phyloP scores from a whole-genome alignment of 306 rosid genomes.

The Herpetospermum pedunculosum region DNA sequence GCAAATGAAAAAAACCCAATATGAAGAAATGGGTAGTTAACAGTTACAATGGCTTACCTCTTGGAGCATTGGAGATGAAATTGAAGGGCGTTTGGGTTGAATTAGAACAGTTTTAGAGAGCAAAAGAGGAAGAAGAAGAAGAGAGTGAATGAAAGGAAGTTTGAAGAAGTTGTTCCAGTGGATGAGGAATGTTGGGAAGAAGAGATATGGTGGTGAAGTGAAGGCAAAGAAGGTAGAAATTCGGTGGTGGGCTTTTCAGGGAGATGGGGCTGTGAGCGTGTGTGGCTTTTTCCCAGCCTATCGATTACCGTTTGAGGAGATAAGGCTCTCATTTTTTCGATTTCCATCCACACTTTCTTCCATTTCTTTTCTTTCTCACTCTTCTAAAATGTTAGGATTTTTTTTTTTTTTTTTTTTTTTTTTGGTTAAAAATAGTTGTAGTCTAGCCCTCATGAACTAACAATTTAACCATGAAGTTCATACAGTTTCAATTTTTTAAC shows the following conservation, averaged over 20 bases:
- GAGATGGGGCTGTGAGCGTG: constrained; percentile 8
- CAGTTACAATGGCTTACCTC: background rate
- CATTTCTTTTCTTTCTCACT: background rate
- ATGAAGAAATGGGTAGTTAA: background rate
- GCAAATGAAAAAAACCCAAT: background rate
- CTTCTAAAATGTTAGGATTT: no score
- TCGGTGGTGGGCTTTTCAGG: background rate
- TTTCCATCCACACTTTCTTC: background rate
- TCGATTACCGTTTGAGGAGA: constrained; percentile 24
- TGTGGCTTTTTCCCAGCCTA: constrained; percentile 65
- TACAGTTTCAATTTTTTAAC: no score
- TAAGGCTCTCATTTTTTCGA: constrained; percentile 16
- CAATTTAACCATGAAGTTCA: no score
- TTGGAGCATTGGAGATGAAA: background rate
- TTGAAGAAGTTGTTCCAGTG: background rate
- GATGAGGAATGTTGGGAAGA: constrained; percentile 22
- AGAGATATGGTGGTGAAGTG: constrained; percentile 20
- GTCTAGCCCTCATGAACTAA: no score
- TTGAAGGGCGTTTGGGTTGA: background rate
- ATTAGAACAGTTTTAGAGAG: background rate
- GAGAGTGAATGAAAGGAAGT: background rate
- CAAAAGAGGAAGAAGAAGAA: background rate
- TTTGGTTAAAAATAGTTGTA: background rate
- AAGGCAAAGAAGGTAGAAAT: constrained; percentile 8
- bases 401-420: background rate